Percentiles rank a stretch among this genome's conserved stretches.
Conservation (phyloP, 257 asterid genomes). For the Paraleonurus japonicus region DNA sequence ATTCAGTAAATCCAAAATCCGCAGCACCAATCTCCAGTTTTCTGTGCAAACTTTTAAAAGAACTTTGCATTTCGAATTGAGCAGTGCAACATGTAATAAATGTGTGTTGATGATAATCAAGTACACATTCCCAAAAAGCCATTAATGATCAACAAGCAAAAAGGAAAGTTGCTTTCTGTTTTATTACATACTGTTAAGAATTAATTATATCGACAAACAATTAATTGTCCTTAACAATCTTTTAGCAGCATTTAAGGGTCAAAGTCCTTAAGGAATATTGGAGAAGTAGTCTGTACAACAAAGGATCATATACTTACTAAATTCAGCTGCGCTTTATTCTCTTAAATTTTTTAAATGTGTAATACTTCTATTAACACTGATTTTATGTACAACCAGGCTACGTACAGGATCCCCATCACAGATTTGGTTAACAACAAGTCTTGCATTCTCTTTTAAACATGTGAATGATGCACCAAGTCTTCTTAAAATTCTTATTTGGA, state of each 20-base stretch:
- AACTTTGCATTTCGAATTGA: not conserved
- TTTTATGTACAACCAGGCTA: not conserved
- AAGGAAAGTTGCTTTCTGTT: not conserved
- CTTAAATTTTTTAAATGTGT: not conserved
- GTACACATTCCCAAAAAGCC: not conserved
- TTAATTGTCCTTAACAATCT: not conserved
- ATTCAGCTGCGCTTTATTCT: not conserved
- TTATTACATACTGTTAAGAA: not conserved
- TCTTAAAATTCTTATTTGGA: not conserved
- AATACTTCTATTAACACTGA: not conserved
- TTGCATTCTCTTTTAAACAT: not conserved
- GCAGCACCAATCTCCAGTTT: not conserved
- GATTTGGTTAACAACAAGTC: not conserved
- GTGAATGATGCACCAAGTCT: not conserved
- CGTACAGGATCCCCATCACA: not conserved
- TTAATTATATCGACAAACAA: not conserved
- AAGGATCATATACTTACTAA: not conserved
- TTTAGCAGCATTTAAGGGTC: conserved; percentile 3
- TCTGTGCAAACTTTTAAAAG: not conserved
- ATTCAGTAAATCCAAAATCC: not conserved
- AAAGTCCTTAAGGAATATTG: not conserved
- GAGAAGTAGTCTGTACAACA: not conserved
- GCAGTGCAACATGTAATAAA: not conserved
- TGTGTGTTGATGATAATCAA: not conserved
- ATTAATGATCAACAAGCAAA: not conserved